Percentiles rank a stretch among this genome's conserved stretches.
Conservation (phyloP, 768 basidiomycete species). For the Asterophora lycoperdoides region DNA sequence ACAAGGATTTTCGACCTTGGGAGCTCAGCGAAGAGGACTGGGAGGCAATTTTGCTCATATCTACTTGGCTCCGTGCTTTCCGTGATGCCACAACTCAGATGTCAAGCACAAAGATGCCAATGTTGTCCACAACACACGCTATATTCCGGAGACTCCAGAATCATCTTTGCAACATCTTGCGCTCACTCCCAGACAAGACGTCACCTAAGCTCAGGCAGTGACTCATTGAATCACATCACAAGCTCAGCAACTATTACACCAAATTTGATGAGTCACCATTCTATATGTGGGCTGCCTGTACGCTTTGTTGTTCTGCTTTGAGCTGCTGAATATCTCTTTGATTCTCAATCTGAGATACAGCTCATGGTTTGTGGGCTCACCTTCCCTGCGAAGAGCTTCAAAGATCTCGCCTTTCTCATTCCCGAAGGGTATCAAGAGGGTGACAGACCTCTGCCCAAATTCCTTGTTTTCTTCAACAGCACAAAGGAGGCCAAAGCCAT, state of each 20-base stretch:
- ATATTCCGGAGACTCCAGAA: slow-evolving; percentile 32
- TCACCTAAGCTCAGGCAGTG: slow-evolving; percentile 15
- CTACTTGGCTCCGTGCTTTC: slow-evolving; percentile 18
- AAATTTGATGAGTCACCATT: slow-evolving; percentile 27
- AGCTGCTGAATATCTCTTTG: neutral
- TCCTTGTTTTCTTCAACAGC: slow-evolving; percentile 8
- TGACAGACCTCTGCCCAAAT: neutral
- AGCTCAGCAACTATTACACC: slow-evolving; percentile 30
- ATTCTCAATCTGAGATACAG: too few species aligned
- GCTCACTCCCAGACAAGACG: slow-evolving; percentile 13
- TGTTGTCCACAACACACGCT: slow-evolving; percentile 29
- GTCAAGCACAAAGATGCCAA: slow-evolving; percentile 25
- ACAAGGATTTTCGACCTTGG: slow-evolving; percentile 12
- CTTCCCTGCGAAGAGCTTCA: too few species aligned
- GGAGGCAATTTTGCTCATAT: slow-evolving; percentile 14
- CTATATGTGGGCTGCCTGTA: slow-evolving; percentile 28
- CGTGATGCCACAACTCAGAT: too few species aligned
- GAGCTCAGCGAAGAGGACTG: slow-evolving; percentile 20
- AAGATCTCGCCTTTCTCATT: too few species aligned
- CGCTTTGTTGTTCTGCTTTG: slow-evolving; percentile 5
- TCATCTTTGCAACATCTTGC: slow-evolving; percentile 13
- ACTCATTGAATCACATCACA: slow-evolving; percentile 24
- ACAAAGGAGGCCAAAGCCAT: slow-evolving; percentile 1
- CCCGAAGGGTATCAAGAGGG: neutral
- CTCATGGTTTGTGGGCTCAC: too few species aligned